phyloP scores from a whole-genome alignment of 305 asterid genomes.

The Fraxinus xanthoxyloides region DNA sequence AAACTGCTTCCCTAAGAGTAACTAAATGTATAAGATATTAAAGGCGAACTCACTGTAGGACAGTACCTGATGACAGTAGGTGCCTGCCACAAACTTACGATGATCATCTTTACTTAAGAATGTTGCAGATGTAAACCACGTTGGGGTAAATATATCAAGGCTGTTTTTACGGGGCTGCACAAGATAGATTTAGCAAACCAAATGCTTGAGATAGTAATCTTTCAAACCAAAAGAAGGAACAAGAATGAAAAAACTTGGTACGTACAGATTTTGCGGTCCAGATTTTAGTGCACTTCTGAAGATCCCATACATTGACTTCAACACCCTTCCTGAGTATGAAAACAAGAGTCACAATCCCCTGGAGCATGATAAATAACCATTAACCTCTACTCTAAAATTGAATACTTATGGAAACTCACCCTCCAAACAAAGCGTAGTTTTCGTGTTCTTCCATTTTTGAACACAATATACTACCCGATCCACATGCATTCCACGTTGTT shows the following conservation, averaged over 20 bases:
- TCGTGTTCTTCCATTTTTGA: slow-evolving; percentile 66
- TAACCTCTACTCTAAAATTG: slow-evolving; percentile 11
- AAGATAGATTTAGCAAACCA: slow-evolving; percentile 24
- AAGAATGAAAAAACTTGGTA: slow-evolving; percentile 14
- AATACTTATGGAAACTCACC: slow-evolving; percentile 49
- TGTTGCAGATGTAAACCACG: slow-evolving; percentile 87
- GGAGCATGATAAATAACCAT: slow-evolving; percentile 4
- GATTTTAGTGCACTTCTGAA: slow-evolving; percentile 44
- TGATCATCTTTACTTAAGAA: slow-evolving; percentile 81
- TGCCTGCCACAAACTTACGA: slow-evolving; percentile 84
- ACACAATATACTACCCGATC: slow-evolving; percentile 65
- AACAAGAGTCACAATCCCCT: not conserved
- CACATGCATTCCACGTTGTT: slow-evolving; percentile 56
- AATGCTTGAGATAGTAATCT: slow-evolving; percentile 2
- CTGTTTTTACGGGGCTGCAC: slow-evolving; percentile 80
- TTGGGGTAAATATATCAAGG: slow-evolving; percentile 80
- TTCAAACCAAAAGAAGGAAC: slow-evolving; percentile 1
- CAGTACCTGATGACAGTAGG: slow-evolving; percentile 75
- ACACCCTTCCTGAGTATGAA: slow-evolving; percentile 68
- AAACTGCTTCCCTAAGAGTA: not conserved
- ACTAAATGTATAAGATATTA: not conserved
- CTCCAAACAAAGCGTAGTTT: slow-evolving; percentile 78
- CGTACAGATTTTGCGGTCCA: slow-evolving; percentile 92
- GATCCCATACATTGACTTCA: slow-evolving; percentile 90
- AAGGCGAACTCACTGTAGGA: not conserved